These are phyloP conservation scores for Hymenoscyphus fructigenus DNA, from an alignment of 2,329 filamentous ascomycete species.

Conservation along the genomic window DNA sequence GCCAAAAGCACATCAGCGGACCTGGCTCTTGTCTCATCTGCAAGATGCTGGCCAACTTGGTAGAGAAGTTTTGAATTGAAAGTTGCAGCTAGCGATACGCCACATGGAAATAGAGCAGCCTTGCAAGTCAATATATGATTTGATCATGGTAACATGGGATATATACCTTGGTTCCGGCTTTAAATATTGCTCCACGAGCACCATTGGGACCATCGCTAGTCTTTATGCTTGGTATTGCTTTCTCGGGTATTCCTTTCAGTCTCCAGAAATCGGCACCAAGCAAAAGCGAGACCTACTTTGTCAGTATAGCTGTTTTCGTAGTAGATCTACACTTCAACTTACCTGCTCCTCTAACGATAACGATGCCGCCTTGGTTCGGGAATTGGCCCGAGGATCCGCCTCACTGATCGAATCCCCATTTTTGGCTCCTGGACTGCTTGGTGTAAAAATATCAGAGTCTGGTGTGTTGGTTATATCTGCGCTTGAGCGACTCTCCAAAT, in stretches of 20 bases:
- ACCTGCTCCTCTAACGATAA: conserved; percentile 37
- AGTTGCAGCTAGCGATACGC: conserved; percentile 74
- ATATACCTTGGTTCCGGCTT: conserved; percentile 61
- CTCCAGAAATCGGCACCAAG: conserved; percentile 70
- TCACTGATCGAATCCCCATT: conserved; percentile 18
- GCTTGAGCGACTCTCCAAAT: conserved; percentile 28
- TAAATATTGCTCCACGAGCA: conserved; percentile 66
- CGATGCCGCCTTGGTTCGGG: conserved; percentile 30
- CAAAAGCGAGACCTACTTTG: conserved; percentile 53
- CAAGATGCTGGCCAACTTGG: conserved; percentile 69
- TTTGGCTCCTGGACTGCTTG: conserved; percentile 28
- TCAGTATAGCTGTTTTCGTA: conserved; percentile 14
- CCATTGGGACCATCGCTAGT: conserved; percentile 71
- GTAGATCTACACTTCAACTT: not conserved
- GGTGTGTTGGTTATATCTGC: conserved; percentile 30
- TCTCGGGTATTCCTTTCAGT: conserved; percentile 60
- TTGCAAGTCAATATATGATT: conserved; percentile 36
- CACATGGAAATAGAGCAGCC: conserved; percentile 77
- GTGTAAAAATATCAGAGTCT: conserved; percentile 31
- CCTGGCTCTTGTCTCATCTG: conserved; percentile 69
- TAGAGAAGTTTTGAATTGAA: conserved; percentile 73
- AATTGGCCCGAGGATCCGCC: conserved; percentile 24
- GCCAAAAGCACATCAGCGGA: conserved; percentile 73
- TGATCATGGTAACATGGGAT: not conserved
- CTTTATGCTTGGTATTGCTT: conserved; percentile 64